phyloP scores from a whole-genome alignment of 2,329 filamentous ascomycete species.

The Colletotrichum lindemuthianum region DNA sequence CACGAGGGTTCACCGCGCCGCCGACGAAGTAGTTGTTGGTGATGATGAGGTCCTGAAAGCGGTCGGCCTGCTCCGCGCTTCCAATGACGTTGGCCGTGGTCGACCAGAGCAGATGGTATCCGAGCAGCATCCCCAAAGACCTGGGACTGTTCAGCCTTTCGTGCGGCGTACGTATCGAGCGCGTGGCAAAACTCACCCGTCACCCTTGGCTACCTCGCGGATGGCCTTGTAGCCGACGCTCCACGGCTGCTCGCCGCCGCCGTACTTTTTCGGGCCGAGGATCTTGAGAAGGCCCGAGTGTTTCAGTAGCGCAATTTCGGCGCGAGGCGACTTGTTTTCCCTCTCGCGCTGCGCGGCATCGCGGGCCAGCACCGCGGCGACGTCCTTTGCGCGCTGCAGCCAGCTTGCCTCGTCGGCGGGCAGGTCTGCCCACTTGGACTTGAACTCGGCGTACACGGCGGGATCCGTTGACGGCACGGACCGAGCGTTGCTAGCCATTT shows the following conservation, averaged over 20 bases:
- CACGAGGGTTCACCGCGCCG: constrained; percentile 72
- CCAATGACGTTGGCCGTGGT: constrained; percentile 70
- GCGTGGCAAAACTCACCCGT: constrained; percentile 56
- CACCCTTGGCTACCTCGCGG: constrained; percentile 70
- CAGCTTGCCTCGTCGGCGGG: constrained; percentile 47
- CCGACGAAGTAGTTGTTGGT: constrained; percentile 74
- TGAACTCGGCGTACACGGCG: constrained; percentile 49
- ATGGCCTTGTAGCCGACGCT: constrained; percentile 67
- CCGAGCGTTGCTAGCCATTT: constrained; percentile 33
- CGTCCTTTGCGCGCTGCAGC: constrained; percentile 52
- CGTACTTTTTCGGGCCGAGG: constrained; percentile 51
- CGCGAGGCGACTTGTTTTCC: constrained; percentile 52
- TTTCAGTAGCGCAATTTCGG: constrained; percentile 53
- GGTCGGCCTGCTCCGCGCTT: constrained; percentile 67
- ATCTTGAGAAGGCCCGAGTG: constrained; percentile 52
- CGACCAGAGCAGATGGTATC: constrained; percentile 73
- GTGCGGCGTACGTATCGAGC: background rate
- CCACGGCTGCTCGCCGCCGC: constrained; percentile 56
- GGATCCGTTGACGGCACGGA: constrained; percentile 45
- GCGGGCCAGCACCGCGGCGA: constrained; percentile 46
- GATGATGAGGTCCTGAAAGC: constrained; percentile 65
- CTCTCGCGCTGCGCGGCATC: constrained; percentile 49
- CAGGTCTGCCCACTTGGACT: constrained; percentile 46
- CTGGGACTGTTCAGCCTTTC: constrained; percentile 38
- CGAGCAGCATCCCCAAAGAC: constrained; percentile 72